These are phyloP conservation scores for Sarcodon sp. DNA, from an alignment of 768 basidiomycete genomes.

Conservation along the genomic window DNA sequence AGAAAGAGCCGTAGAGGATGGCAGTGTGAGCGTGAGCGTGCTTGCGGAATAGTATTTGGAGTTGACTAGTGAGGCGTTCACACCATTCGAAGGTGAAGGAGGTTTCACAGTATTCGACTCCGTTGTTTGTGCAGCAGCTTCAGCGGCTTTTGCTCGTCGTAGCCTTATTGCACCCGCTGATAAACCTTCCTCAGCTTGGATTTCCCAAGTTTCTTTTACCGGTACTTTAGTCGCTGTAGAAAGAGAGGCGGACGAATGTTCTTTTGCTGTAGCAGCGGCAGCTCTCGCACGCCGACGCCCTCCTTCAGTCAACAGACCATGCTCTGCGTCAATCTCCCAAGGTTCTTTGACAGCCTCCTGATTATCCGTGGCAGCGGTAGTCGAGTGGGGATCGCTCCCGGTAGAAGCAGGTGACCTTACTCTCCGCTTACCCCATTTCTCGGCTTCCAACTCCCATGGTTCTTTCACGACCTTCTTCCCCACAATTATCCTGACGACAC, in stretches of 20 bases:
- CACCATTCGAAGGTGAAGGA: slow-evolving; percentile 10
- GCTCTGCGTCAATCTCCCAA: slow-evolving; percentile 77
- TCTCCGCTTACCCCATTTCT: slow-evolving; percentile 34
- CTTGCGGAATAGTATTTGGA: slow-evolving; percentile 46
- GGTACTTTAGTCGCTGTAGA: slow-evolving; percentile 2
- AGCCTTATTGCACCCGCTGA: slow-evolving; percentile 10
- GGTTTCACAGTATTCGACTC: neutral
- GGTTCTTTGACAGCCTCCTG: slow-evolving; percentile 42
- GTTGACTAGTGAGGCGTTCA: slow-evolving; percentile 28
- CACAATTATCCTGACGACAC: slow-evolving; percentile 41
- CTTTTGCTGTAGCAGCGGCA: slow-evolving; percentile 17
- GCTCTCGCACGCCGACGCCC: slow-evolving; percentile 50
- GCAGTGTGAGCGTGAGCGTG: slow-evolving; percentile 51
- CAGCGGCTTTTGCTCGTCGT: slow-evolving; percentile 11
- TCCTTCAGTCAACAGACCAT: slow-evolving; percentile 63
- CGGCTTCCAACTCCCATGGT: slow-evolving; percentile 69
- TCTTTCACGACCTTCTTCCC: slow-evolving; percentile 66
- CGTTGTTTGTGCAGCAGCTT: slow-evolving; percentile 6
- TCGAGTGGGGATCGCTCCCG: slow-evolving; percentile 3
- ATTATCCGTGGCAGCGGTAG: slow-evolving; percentile 7
- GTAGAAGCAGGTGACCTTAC: slow-evolving; percentile 16
- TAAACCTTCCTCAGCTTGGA: slow-evolving; percentile 17
- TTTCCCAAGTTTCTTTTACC: slow-evolving; percentile 15
- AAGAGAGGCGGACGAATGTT: slow-evolving; percentile 1
- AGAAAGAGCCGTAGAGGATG: slow-evolving; percentile 41